Evolutionary conservation across 2,329 filamentous ascomycete genomes (phyloP), one percentile per base, ranked within the genome.

Genomic region (Ceratocystis harringtonii): DNA sequence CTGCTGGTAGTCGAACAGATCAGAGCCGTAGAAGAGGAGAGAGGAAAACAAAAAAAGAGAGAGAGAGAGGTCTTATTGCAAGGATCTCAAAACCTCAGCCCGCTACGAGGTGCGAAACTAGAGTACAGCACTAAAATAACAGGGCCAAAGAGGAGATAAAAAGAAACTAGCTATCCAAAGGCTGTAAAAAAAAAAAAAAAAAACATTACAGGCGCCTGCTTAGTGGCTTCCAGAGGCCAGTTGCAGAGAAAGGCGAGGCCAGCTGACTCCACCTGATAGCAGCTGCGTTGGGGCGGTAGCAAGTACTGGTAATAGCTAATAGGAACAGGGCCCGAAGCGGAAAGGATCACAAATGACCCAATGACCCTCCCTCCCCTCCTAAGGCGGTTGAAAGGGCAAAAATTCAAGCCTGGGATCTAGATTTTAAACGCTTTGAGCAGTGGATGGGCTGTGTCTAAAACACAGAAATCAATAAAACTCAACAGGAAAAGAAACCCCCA

Each of bases 301-400:
- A 43, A 61, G 58, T 32, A 61, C 55, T 60, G 12, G 55, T 5
- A 28, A 55, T 28, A 55, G 1, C 19, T 55, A 17, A 58, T 30
- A 61, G 60, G 60, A 62, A 62, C 60, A 62, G 36, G 60, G 60
- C 60, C 60, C 36, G 43, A 62, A 62, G 60, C 60, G 60, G 60
- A 62, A 62, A 62, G 60, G 60, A 62, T 62, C 60, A 41, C 25
- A 44, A 43, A 45, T 61, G 60, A n/a, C 60, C 60, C 60, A 43
- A 45, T 61, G 60, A n/a, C 60, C 60, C 60, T 61, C 43, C 60
- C 43, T 41, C n/a, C n/a, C 55, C 25, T 25, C 22, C 48, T 1
- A 52, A 52, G 48, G 48, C 22, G 8, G 22, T 52, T 52, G 48
- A 28, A 41, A 43, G 17, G 60, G 60, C 30, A 41, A 41, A 41